A percentile compares a stretch with the other conserved stretches of the same genome.
Evolutionary conservation across 2,329 filamentous ascomycete genomes (phyloP).

Genomic region (Calonectria leucothoes): DNA sequence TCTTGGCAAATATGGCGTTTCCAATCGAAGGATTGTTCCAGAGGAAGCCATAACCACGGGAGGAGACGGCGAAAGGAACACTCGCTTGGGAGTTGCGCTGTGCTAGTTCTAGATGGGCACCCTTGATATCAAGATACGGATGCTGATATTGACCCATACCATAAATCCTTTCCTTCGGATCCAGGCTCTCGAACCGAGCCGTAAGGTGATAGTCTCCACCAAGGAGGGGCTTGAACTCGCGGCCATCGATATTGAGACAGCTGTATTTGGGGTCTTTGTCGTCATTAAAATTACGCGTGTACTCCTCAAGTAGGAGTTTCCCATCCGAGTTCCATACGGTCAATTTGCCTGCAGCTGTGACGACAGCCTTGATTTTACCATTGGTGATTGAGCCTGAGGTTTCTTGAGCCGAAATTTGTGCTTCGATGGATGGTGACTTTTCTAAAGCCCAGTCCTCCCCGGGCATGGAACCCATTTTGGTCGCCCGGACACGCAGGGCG

Average conservation of each 20-base stretch:
- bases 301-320: conserved; percentile 48
- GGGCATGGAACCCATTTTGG: conserved; percentile 51
- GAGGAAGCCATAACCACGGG: conserved; percentile 70
- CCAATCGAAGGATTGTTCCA: conserved; percentile 76
- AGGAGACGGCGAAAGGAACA: conserved; percentile 71
- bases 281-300: conserved; percentile 43
- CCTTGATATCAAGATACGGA: conserved; percentile 70
- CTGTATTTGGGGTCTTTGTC: conserved; percentile 70
- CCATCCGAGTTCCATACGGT: conserved; percentile 42
- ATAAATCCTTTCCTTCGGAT: conserved; percentile 68
- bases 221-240: conserved; percentile 66
- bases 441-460: conserved; percentile 21
- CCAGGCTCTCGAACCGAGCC: conserved; percentile 67
- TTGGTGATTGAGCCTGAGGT: conserved; percentile 22
- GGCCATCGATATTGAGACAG: conserved; percentile 65
- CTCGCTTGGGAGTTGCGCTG: conserved; percentile 76
- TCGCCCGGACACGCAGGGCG: conserved; percentile 59
- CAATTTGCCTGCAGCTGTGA: conserved; percentile 42
- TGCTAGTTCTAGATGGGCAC: conserved; percentile 70
- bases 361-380: conserved; percentile 35
- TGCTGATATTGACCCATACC: conserved; percentile 81
- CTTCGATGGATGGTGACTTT: neutral
- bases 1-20: conserved; percentile 69
- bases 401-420: conserved; percentile 12
- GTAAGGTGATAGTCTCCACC: conserved; percentile 69